These are phyloP conservation scores for Eucalyptus microcorys DNA, from an alignment of 345 rosid species.

Conservation along the genomic window DNA sequence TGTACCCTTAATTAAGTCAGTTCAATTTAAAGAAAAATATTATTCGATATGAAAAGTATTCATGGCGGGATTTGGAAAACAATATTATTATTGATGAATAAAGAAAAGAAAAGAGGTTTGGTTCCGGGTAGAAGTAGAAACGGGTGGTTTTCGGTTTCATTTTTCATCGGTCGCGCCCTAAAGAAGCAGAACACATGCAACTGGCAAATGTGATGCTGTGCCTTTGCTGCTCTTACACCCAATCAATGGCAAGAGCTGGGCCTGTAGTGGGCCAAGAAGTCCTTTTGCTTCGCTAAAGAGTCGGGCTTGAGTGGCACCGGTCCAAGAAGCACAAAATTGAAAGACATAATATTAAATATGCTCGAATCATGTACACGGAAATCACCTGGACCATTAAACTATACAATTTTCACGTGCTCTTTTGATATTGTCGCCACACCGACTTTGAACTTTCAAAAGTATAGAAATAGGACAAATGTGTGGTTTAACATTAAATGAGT, in stretches of 20 bases:
- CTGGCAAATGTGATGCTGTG: not conserved
- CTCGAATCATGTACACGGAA: too few species aligned
- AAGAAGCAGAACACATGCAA: not conserved
- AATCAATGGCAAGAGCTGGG: not conserved
- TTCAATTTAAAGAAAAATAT: too few species aligned
- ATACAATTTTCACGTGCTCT: not conserved
- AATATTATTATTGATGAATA: too few species aligned
- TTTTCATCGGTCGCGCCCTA: too few species aligned
- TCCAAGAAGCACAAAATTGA: not conserved
- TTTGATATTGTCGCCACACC: not conserved
- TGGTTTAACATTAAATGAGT: not conserved
- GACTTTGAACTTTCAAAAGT: not conserved
- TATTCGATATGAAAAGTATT: too few species aligned
- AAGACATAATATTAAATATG: not conserved
- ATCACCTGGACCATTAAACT: not conserved
- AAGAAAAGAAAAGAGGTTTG: too few species aligned
- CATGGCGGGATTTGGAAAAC: too few species aligned
- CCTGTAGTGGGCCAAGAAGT: not conserved
- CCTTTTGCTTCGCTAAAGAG: not conserved
- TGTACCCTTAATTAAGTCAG: too few species aligned
- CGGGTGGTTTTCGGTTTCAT: too few species aligned
- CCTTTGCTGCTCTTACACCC: not conserved
- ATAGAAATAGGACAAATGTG: not conserved
- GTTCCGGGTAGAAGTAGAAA: too few species aligned
- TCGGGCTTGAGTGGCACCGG: not conserved